Conservation (phyloP, 2,329 filamentous ascomycete species). For the Gyromitra esculenta region DNA sequence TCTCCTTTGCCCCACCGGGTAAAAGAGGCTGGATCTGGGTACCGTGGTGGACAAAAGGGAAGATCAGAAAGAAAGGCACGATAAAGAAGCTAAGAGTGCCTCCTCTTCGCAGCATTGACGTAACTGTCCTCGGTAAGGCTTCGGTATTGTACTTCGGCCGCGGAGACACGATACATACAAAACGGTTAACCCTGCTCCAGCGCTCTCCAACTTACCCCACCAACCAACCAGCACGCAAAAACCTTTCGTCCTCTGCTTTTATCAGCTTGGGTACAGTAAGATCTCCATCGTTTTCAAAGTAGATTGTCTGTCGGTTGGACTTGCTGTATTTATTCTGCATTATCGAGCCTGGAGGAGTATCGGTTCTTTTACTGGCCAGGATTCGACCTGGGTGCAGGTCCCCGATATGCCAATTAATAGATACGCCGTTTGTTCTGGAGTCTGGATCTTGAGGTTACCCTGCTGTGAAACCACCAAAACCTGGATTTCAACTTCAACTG, state of each 20-base stretch:
- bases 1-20: background rate
- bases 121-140: conserved; percentile 33
- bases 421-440: background rate
- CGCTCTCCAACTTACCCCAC: conserved; percentile 4
- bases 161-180: conserved; percentile 22
- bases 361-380: background rate
- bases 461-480: conserved; percentile 39
- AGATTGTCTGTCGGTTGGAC: background rate
- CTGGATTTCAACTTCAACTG: conserved; percentile 37
- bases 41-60: no score
- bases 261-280: conserved; percentile 10
- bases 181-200: conserved; percentile 9
- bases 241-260: background rate
- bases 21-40: background rate
- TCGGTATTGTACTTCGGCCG: conserved; percentile 11
- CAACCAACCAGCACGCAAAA: background rate
- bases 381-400: background rate
- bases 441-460: conserved; percentile 38
- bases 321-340: background rate
- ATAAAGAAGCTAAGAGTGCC: conserved; percentile 24
- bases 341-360: background rate
- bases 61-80: background rate
- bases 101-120: conserved; percentile 25
- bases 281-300: background rate
- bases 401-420: conserved; percentile 2